Evolutionary conservation across 805 yeast species (phyloP).

Genomic region (Tanozyma kutaoensis): DNA sequence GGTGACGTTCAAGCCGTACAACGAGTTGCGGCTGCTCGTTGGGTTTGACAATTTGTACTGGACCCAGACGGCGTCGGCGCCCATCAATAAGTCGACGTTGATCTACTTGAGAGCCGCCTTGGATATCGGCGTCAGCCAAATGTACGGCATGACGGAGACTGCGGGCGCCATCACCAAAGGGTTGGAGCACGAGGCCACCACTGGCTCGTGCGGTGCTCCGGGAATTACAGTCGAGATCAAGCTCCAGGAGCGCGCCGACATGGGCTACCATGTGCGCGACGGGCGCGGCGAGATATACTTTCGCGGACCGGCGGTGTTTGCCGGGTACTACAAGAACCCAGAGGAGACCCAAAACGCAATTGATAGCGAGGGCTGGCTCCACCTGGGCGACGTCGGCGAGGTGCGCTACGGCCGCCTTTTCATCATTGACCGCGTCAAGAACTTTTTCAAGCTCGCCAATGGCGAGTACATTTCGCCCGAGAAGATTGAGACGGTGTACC

Average conservation of each 20-base stretch:
- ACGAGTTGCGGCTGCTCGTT: conserved; percentile 2
- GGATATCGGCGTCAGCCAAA: conserved; percentile 7
- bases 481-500: conserved; percentile 20
- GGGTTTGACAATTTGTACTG: conserved; percentile 8
- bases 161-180: conserved; percentile 10
- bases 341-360: conserved; percentile 33
- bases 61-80: conserved; percentile 19
- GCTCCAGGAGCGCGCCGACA: conserved; percentile 5
- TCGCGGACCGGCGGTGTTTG: conserved; percentile 43
- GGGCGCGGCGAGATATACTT: conserved; percentile 39
- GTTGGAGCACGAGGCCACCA: conserved; percentile 8
- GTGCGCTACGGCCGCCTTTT: conserved; percentile 7
- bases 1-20: not conserved
- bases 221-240: conserved; percentile 9
- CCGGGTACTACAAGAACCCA: conserved; percentile 34
- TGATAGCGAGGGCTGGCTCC: conserved; percentile 39
- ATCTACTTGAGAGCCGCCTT: conserved; percentile 13
- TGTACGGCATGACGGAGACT: conserved; percentile 9
- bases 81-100: conserved; percentile 10
- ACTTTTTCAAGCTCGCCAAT: conserved; percentile 32
- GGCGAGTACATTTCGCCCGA: conserved; percentile 32
- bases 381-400: conserved; percentile 39
- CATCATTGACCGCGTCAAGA: conserved; percentile 11
- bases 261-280: conserved; percentile 5
- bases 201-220: conserved; percentile 14